A percentile compares a stretch with the other conserved stretches of the same genome.
phyloP scores from a whole-genome alignment of 345 rosid species.

The Sonneratia alba region DNA sequence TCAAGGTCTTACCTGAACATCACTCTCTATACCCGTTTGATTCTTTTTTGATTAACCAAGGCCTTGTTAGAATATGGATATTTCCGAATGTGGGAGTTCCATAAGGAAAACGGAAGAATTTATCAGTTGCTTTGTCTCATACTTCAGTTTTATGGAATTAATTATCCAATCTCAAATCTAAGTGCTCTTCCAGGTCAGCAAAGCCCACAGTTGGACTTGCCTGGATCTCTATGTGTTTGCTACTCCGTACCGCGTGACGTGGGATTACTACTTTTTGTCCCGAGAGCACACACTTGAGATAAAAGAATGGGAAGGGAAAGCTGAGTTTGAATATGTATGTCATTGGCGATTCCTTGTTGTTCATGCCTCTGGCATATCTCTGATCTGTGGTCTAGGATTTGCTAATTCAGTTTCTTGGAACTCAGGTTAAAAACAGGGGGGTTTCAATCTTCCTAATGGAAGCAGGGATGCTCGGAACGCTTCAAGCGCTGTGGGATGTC shows the following conservation, averaged over 20 bases:
- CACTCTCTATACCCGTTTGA: background rate
- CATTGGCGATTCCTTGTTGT: background rate
- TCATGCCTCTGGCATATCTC: background rate
- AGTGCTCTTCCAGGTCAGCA: constrained; percentile 33
- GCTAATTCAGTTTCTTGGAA: background rate
- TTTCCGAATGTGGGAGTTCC: background rate
- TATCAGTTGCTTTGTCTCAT: background rate
- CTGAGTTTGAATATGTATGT: constrained; percentile 82
- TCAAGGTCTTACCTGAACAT: constrained; percentile 36
- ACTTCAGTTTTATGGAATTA: background rate
- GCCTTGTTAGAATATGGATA: background rate
- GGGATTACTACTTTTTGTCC: constrained; percentile 83
- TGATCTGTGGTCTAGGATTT: background rate
- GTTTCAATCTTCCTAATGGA: constrained; percentile 93
- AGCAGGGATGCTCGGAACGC: constrained; percentile 97
- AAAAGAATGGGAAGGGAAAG: constrained; percentile 73
- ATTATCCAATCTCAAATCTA: background rate
- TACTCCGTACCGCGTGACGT: constrained; percentile 85
- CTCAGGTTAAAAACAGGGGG: constrained; percentile 80
- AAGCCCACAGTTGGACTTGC: constrained; percentile 96
- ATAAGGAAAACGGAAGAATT: background rate
- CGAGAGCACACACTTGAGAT: constrained; percentile 84
- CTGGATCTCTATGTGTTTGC: constrained; percentile 95
- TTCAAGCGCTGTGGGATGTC: constrained; percentile 88
- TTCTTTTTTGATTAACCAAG: background rate